Evolutionary conservation across 2,329 filamentous ascomycete species (phyloP), one percentile per base, ranked within the genome.

Genomic region (Calonectria hongkongensis): DNA sequence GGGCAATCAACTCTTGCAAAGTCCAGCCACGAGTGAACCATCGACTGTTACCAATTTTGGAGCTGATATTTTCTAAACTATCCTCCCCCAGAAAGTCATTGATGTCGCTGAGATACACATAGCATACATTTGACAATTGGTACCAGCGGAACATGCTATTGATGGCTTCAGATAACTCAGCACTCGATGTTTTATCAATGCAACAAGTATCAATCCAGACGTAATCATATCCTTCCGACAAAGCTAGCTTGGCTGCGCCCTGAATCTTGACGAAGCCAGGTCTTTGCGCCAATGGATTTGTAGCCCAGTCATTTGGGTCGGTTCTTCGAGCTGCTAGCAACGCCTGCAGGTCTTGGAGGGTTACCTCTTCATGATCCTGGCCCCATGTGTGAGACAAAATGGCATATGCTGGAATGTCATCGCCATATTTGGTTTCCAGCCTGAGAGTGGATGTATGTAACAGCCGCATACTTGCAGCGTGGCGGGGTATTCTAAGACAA

Each of bases 71-170:
- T 5, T 45, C 36, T 16, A 21, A 2, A 10, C 3, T 15, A 12
- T 39, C 5, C 18, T 16, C 3, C 2, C 18, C n/a, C 4, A 8
- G 4, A 2, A 36, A 27, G 21, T 21, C 66, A n/a, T 63, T 30
- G 6, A 76, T 54, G 33, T 76, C 74, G 36, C 43, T 27, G 5
- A 76, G 68, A 36, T 60, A 73, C 50, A 68, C 70, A 47, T 74
- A 74, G 43, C 74, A 76, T 30, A 73, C 64, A 3, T 41, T 60
- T 1, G 74, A 56, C 30, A 43, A 8, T 15, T 56, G 33, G 41
- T 76, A 76, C 72, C 70, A 76, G 8, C 58, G 58, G 54, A 69
- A 76, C 74, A 76, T 76, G 66, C 68, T 71, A 36, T 76, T 74
- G 62, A 75, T 75, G 33, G 73, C 71, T 50, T 75, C 73, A 27